phyloP scores from a whole-genome alignment of 257 asterid species.

The Nyctanthes arbortristis region DNA sequence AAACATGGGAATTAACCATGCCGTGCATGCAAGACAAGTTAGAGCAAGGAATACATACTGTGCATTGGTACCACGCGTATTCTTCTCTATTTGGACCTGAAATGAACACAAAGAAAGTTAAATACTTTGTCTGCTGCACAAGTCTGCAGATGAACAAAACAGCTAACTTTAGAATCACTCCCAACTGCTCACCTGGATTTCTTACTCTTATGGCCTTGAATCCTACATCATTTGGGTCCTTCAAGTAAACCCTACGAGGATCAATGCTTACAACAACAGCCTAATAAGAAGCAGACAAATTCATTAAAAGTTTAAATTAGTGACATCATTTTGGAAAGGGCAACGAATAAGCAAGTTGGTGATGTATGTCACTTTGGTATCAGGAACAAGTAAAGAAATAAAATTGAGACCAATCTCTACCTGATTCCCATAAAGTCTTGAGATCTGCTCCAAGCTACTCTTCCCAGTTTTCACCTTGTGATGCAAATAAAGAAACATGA shows the following conservation, averaged over 20 bases:
- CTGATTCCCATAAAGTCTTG: conserved; percentile 95
- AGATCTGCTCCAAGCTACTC: conserved; percentile 91
- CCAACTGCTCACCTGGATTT: conserved; percentile 62
- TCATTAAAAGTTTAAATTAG: conserved; percentile 1
- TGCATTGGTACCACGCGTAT: conserved; percentile 88
- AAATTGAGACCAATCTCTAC: conserved; percentile 29
- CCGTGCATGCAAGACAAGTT: neutral
- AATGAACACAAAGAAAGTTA: conserved; percentile 26
- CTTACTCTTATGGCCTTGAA: conserved; percentile 68
- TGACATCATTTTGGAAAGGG: neutral
- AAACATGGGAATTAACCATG: neutral
- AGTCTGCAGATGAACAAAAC: neutral
- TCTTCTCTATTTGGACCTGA: conserved; percentile 88
- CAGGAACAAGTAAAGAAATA: conserved; percentile 1
- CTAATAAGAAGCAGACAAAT: conserved; percentile 30
- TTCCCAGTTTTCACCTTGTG: conserved; percentile 83
- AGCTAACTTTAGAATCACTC: conserved; percentile 10
- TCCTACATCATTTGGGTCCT: conserved; percentile 65
- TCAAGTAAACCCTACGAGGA: conserved; percentile 82
- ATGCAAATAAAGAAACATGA: conserved; percentile 18
- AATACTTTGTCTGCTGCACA: neutral
- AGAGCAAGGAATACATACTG: conserved; percentile 47
- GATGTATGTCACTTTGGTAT: neutral
- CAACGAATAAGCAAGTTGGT: neutral
- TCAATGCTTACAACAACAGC: conserved; percentile 99